phyloP scores from a whole-genome alignment of 2,329 filamentous ascomycete species.

The Metarhizium guizhouense region DNA sequence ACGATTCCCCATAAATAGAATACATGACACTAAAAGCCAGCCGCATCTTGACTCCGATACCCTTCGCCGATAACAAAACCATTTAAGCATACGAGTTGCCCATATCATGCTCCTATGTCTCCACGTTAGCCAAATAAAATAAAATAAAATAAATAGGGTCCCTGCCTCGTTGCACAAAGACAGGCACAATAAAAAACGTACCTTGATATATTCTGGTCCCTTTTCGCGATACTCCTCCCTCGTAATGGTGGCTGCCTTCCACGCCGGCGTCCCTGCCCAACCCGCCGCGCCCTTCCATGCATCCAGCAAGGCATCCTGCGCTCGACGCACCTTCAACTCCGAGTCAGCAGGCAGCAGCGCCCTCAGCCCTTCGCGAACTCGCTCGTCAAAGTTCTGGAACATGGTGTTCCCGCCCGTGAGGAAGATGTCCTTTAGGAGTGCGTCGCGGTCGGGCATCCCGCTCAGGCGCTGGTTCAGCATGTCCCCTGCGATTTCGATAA shows the following conservation, averaged over 20 bases:
- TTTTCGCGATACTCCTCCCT: conserved; percentile 85
- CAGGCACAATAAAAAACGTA: conserved; percentile 21
- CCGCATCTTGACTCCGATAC: conserved; percentile 14
- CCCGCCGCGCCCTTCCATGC: conserved; percentile 88
- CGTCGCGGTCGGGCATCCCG: conserved; percentile 47
- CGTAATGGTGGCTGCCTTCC: conserved; percentile 59
- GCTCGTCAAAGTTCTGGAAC: conserved; percentile 79
- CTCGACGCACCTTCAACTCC: conserved; percentile 61
- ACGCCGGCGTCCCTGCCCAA: conserved; percentile 60
- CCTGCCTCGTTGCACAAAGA: not conserved
- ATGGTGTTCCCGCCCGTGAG: conserved; percentile 88
- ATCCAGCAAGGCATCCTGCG: conserved; percentile 70
- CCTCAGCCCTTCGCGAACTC: conserved; percentile 63
- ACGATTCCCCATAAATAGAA: conserved; percentile 10
- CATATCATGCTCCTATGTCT: conserved; percentile 52
- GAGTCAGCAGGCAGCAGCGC: conserved; percentile 62
- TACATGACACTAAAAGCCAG: not conserved
- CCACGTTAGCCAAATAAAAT: not conserved
- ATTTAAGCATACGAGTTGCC: conserved; percentile 48
- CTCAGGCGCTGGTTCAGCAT: conserved; percentile 77
- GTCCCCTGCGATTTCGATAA: conserved; percentile 85
- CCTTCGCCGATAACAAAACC: not conserved
- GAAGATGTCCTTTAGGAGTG: conserved; percentile 79
- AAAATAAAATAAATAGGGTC: not conserved
- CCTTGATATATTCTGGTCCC: conserved; percentile 89